Conservation (phyloP, 192 early-diverging fungal species). For the Backusella macrospora region DNA sequence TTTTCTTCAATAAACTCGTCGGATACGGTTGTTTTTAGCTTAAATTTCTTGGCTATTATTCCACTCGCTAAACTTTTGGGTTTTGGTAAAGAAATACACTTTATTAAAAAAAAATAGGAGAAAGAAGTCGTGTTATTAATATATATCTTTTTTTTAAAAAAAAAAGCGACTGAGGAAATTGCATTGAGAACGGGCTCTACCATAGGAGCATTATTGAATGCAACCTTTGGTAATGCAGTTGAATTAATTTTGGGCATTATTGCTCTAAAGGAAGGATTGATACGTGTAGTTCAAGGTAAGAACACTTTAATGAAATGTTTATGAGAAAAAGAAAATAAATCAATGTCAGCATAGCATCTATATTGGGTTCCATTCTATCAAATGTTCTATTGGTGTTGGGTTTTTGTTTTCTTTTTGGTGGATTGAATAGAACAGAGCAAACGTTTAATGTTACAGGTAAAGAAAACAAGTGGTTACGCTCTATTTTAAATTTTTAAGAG, state of each 20-base stretch:
- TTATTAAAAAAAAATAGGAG: not conserved
- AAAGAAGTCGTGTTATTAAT: too few relatives aligned
- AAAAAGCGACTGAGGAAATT: slow-evolving; percentile 75
- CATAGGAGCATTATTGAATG: slow-evolving; percentile 39
- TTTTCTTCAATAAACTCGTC: slow-evolving; percentile 59
- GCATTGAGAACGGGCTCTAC: slow-evolving; percentile 45
- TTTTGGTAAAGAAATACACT: slow-evolving; percentile 28
- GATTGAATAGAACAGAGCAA: slow-evolving; percentile 66
- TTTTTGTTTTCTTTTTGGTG: slow-evolving; percentile 85
- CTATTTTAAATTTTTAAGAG: not conserved
- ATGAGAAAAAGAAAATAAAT: not conserved
- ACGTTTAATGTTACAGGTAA: slow-evolving; percentile 63
- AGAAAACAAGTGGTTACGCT: too few relatives aligned
- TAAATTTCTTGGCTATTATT: slow-evolving; percentile 92
- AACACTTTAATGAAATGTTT: not conserved
- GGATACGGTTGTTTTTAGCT: slow-evolving; percentile 67
- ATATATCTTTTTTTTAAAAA: not conserved
- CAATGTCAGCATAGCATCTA: slow-evolving; percentile 50
- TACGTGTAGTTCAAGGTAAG: slow-evolving; percentile 66
- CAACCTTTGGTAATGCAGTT: slow-evolving; percentile 74
- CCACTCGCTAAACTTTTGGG: slow-evolving; percentile 78
- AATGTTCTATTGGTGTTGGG: slow-evolving; percentile 91
- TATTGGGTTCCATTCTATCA: slow-evolving; percentile 90
- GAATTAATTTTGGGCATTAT: slow-evolving; percentile 79
- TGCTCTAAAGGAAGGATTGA: slow-evolving; percentile 63